These are phyloP conservation scores for Hydrangea macrophylla DNA, from an alignment of 148 eudicot species.

Conservation along the genomic window DNA sequence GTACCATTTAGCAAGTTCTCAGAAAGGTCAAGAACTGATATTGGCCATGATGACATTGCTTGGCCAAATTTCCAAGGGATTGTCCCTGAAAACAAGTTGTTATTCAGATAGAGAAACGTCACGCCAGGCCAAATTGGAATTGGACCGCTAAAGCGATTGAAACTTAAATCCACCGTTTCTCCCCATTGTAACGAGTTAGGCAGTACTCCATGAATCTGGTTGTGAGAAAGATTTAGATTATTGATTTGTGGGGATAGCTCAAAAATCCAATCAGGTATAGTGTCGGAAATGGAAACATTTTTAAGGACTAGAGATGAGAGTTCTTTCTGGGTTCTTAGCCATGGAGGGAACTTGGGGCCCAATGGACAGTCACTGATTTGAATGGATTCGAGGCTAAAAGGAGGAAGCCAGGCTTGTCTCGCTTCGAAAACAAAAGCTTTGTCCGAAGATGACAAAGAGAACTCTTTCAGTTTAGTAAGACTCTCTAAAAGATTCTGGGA, in stretches of 20 bases:
- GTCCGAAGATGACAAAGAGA: constrained; percentile 7
- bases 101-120: background rate
- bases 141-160: constrained; percentile 4
- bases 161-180: constrained; percentile 4
- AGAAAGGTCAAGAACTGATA: constrained; percentile 13
- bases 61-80: constrained; percentile 1
- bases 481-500: background rate
- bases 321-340: constrained; percentile 21
- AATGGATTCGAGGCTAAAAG: background rate
- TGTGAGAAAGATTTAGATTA: constrained; percentile 23
- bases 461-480: background rate
- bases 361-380: background rate
- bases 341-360: constrained; percentile 16
- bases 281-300: constrained; percentile 15
- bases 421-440: background rate
- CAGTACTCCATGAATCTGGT: constrained; percentile 15
- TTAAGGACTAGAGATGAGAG: constrained; percentile 5
- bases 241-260: constrained; percentile 15
- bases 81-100: constrained; percentile 8
- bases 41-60: background rate
- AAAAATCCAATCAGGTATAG: constrained; percentile 18
- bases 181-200: background rate
- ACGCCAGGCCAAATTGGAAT: constrained; percentile 7
- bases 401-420: constrained; percentile 11
- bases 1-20: constrained; percentile 3